Percentiles rank a stretch among this genome's conserved stretches.
These are phyloP conservation scores for Aspergillus unguis DNA, from an alignment of 2,329 filamentous ascomycete species.

Conservation along the genomic window DNA sequence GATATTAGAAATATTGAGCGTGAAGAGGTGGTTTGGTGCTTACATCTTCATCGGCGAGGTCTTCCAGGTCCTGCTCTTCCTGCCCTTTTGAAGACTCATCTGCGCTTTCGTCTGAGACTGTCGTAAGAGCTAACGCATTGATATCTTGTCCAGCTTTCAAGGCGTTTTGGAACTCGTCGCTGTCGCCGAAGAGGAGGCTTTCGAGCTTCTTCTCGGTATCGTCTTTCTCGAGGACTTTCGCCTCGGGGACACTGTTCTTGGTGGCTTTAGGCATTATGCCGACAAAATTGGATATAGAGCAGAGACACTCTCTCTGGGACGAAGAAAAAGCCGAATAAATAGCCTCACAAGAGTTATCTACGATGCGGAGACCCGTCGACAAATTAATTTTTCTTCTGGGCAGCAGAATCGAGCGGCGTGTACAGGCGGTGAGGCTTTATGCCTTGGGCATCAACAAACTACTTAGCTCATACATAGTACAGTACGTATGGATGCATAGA, in stretches of 20 bases:
- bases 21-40: slow-evolving; percentile 20
- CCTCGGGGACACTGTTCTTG: slow-evolving; percentile 28
- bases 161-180: slow-evolving; percentile 72
- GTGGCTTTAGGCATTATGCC: slow-evolving; percentile 26
- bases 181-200: slow-evolving; percentile 82
- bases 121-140: slow-evolving; percentile 38
- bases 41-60: slow-evolving; percentile 70
- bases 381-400: slow-evolving; percentile 34
- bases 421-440: slow-evolving; percentile 34
- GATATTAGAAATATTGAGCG: background rate
- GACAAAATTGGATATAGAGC: background rate
- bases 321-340: background rate
- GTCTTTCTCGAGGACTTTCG: slow-evolving; percentile 61
- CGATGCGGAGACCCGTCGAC: background rate
- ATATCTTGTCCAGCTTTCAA: slow-evolving; percentile 59
- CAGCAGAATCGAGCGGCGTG: slow-evolving; percentile 31
- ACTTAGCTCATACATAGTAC: too few relatives aligned
- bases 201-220: slow-evolving; percentile 82
- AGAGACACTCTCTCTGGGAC: background rate
- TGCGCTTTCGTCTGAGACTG: slow-evolving; percentile 29
- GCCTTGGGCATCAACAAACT: too few relatives aligned
- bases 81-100: slow-evolving; percentile 7
- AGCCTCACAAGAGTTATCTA: background rate
- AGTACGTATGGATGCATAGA: too few relatives aligned
- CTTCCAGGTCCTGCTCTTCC: slow-evolving; percentile 35